These are phyloP conservation scores for Endothia cerciana DNA, from an alignment of 2,329 filamentous ascomycete genomes.

Conservation along the genomic window DNA sequence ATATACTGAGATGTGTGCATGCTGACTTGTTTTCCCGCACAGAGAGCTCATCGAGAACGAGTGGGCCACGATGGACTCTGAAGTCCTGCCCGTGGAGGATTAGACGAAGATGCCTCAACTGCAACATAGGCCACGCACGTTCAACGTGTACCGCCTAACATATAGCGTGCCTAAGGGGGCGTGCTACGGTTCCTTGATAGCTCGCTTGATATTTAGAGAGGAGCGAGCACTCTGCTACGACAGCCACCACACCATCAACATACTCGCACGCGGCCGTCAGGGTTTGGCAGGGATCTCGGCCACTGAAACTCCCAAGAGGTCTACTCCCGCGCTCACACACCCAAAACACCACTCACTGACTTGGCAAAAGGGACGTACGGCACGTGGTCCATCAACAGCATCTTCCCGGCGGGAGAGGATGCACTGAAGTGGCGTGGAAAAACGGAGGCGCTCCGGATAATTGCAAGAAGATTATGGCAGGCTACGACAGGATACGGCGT, in stretches of 20 bases:
- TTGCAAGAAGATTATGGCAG: neutral
- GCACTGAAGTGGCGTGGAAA: neutral
- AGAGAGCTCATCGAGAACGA: slow-evolving; percentile 43
- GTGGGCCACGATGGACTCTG: slow-evolving; percentile 44
- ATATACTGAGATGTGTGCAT: neutral
- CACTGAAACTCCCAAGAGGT: too few species aligned
- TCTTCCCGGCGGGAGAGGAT: neutral
- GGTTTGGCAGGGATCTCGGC: too few species aligned
- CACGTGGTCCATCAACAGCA: neutral
- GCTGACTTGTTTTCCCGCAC: slow-evolving; percentile 17
- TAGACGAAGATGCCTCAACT: neutral
- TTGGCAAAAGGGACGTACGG: neutral
- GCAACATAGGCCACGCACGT: neutral
- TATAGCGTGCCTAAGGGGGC: neutral
- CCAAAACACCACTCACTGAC: neutral
- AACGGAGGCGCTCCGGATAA: neutral
- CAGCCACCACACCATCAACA: too few species aligned
- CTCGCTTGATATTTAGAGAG: neutral
- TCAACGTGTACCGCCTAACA: neutral
- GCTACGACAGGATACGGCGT: neutral
- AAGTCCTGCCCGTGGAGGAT: slow-evolving; percentile 34
- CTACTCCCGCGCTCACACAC: neutral
- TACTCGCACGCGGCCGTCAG: too few species aligned
- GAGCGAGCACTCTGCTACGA: too few species aligned
- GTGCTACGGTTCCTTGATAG: neutral